Evolutionary conservation across 1,284 basidiomycete species (phyloP).

Genomic region (Peniophora sp.): DNA sequence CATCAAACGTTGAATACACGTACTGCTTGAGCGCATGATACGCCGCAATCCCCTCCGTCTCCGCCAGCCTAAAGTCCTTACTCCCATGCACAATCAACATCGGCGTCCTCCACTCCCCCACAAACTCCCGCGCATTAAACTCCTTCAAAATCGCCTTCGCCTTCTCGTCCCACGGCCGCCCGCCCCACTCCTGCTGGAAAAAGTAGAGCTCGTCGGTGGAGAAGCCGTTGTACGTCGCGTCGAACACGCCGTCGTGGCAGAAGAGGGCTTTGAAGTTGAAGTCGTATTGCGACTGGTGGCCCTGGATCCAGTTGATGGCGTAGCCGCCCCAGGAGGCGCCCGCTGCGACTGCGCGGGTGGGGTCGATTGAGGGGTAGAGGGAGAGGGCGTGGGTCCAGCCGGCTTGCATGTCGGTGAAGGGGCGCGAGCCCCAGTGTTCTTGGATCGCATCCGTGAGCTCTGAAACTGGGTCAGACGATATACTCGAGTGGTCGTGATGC

Average conservation of each 20-base stretch:
- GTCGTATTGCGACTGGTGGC: constrained; percentile 73
- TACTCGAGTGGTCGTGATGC: neutral
- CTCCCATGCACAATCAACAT: constrained; percentile 81
- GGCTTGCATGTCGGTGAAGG: constrained; percentile 72
- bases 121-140: constrained; percentile 73
- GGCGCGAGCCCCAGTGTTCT: constrained; percentile 81
- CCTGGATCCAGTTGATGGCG: constrained; percentile 89
- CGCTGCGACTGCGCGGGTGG: constrained; percentile 72
- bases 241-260: constrained; percentile 84
- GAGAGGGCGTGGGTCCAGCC: constrained; percentile 71
- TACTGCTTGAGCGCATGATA: constrained; percentile 79
- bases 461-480: constrained; percentile 22
- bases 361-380: constrained; percentile 76
- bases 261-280: constrained; percentile 87
- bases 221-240: constrained; percentile 66
- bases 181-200: constrained; percentile 81
- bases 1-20: constrained; percentile 21
- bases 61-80: constrained; percentile 79
- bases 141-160: constrained; percentile 47
- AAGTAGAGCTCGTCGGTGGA: constrained; percentile 86
- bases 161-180: constrained; percentile 67
- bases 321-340: constrained; percentile 81
- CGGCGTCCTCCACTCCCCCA: constrained; percentile 80
- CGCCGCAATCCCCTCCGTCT: constrained; percentile 74
- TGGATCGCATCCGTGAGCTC: constrained; percentile 77